phyloP scores from a whole-genome alignment of 495 filamentous ascomycete genomes.

The Chaetomidium leptoderma region DNA sequence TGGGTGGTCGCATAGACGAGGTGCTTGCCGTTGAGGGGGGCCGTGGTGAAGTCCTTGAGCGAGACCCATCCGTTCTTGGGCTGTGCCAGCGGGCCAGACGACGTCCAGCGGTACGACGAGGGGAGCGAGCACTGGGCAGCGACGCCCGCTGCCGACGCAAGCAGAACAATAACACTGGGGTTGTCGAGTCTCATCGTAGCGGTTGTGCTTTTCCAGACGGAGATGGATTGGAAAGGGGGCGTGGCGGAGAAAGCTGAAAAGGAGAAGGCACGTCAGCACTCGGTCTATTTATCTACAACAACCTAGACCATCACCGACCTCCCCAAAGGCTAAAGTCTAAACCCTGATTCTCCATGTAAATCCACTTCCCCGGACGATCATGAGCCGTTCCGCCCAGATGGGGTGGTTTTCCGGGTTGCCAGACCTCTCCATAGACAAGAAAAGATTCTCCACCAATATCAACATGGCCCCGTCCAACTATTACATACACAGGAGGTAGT shows the following conservation, averaged over 20 bases:
- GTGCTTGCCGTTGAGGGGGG: slow-evolving; percentile 50
- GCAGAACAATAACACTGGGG: neutral
- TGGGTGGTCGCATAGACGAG: slow-evolving; percentile 51
- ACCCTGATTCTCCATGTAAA: too few species aligned
- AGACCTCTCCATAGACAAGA: neutral
- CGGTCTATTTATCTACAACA: too few species aligned
- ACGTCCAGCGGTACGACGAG: slow-evolving; percentile 52
- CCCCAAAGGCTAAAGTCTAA: too few species aligned
- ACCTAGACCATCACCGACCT: too few species aligned
- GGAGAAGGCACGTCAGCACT: too few species aligned
- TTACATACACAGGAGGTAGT: neutral
- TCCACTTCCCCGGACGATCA: too few species aligned
- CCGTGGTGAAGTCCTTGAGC: slow-evolving; percentile 56
- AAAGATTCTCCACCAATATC: neutral
- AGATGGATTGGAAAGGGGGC: too few species aligned
- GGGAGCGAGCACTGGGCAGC: slow-evolving; percentile 43
- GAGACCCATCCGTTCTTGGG: slow-evolving; percentile 50
- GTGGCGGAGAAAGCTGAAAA: too few species aligned
- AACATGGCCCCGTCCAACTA: neutral
- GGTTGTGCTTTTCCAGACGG: neutral
- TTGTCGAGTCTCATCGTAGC: neutral
- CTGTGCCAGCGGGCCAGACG: slow-evolving; percentile 41
- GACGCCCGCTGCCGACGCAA: neutral
- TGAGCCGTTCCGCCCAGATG: too few species aligned
- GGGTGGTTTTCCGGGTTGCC: too few species aligned